Evolutionary conservation across 352 stramenopile genomes (phyloP).

Genomic region (Globisporangium iwayamae): DNA sequence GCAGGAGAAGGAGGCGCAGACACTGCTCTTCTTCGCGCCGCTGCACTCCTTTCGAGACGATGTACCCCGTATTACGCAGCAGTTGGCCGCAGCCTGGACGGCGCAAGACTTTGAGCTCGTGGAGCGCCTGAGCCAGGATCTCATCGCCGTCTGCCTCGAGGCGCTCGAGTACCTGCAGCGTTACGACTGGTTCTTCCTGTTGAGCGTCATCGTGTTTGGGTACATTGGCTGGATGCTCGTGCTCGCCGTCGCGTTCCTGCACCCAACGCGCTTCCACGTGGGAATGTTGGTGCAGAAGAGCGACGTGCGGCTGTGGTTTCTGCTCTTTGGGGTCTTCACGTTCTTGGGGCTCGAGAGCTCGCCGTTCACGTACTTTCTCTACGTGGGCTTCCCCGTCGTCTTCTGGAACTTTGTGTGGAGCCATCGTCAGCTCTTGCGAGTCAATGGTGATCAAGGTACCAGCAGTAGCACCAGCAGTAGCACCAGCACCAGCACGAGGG

Average conservation of each 20-base stretch:
- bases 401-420: constrained; percentile 63
- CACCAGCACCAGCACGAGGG: not conserved
- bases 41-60: constrained; percentile 44
- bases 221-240: constrained; percentile 80
- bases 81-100: constrained; percentile 24
- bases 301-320: constrained; percentile 21
- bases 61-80: constrained; percentile 25
- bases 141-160: constrained; percentile 74
- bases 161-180: constrained; percentile 77
- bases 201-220: constrained; percentile 66
- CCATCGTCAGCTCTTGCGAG: constrained; percentile 29
- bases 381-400: constrained; percentile 61
- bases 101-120: constrained; percentile 26
- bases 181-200: constrained; percentile 83
- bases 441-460: not conserved
- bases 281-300: constrained; percentile 19
- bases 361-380: constrained; percentile 76
- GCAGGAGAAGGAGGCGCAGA: constrained; percentile 55
- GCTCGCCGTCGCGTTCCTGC: constrained; percentile 48
- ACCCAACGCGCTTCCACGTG: constrained; percentile 33
- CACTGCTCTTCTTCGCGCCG: constrained; percentile 60
- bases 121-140: constrained; percentile 50
- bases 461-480: not conserved
- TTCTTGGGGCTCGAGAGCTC: constrained; percentile 64
- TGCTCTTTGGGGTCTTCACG: constrained; percentile 24